Base-by-base conservation (phyloP, 179 eudicot genomes). In the Sideroxylon spinosum region DNA sequence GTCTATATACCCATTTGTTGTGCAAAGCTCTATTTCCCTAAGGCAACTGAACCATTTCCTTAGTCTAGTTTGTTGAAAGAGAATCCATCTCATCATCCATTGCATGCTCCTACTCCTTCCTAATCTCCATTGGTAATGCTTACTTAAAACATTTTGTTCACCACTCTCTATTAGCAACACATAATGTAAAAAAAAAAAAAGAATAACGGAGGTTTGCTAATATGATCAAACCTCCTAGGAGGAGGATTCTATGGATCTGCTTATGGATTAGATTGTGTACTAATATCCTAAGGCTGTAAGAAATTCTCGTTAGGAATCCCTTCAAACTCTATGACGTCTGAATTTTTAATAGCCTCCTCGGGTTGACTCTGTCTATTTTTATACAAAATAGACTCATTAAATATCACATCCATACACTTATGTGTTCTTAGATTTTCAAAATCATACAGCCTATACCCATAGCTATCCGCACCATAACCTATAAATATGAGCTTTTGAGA, bases 401-500 rank as follows among this genome's bases (percentile, higher is more conserved):
- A n/a, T n/a, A n/a, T n/a, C n/a, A n/a, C n/a, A n/a, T n/a, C n/a
- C n/a, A n/a, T n/a, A n/a, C 68, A 2, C n/a, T n/a, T 10, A 1
- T 11, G 22, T 14, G 55, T 29, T n/a, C 19, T 2, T 16, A 52
- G n/a, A n/a, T n/a, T n/a, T n/a, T n/a, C n/a, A n/a, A n/a, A n/a
- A n/a, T n/a, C n/a, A n/a, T n/a, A n/a, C n/a, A n/a, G n/a, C n/a
- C n/a, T n/a, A n/a, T n/a, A n/a, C n/a, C n/a, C n/a, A n/a, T n/a
- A n/a, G n/a, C 17, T 23, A 74, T 76, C 55, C 28, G 14, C 4
- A 0, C 46, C 69, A 68, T 68, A 82, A n/a, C 81, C 74, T 0
- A 79, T 64, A 68, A 28, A 20, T 48, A 20, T 49, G 73, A 74
- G 14, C 60, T 64, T 1, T 69, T 70, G 14, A 6, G 46, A 69